Percentiles rank a stretch among this genome's conserved stretches.
These are phyloP conservation scores for Macrophomina phaseolina DNA, from an alignment of 2,329 filamentous ascomycete species.

Conservation along the genomic window DNA sequence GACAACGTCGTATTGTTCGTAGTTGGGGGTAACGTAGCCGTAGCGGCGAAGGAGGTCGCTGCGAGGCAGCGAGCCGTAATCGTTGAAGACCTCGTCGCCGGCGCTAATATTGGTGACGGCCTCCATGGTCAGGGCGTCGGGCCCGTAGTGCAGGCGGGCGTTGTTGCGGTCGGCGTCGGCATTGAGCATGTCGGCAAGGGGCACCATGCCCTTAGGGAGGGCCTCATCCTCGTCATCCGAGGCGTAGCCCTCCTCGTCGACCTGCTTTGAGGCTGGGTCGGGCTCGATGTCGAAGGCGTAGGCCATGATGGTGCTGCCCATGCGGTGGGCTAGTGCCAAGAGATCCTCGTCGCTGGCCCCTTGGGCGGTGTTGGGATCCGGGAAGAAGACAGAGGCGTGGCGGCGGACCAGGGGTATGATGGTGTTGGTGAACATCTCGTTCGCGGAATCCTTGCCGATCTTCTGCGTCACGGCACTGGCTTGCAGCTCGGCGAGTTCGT, in stretches of 20 bases:
- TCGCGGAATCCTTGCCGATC: slow-evolving; percentile 75
- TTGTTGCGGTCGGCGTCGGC: slow-evolving; percentile 85
- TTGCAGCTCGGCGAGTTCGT: slow-evolving; percentile 74
- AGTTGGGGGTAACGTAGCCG: slow-evolving; percentile 82
- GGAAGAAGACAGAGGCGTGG: slow-evolving; percentile 45
- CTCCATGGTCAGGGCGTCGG: slow-evolving; percentile 70
- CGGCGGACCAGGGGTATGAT: slow-evolving; percentile 60
- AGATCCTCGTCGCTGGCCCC: slow-evolving; percentile 52
- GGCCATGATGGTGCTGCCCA: slow-evolving; percentile 90
- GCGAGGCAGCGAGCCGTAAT: slow-evolving; percentile 84
- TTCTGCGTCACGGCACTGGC: slow-evolving; percentile 77
- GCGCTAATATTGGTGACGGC: slow-evolving; percentile 70
- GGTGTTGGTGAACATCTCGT: slow-evolving; percentile 68
- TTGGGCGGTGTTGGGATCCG: slow-evolving; percentile 35
- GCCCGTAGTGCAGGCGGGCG: slow-evolving; percentile 66
- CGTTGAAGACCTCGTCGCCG: slow-evolving; percentile 83
- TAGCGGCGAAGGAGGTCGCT: slow-evolving; percentile 84
- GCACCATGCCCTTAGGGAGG: slow-evolving; percentile 80
- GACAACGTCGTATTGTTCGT: slow-evolving; percentile 80
- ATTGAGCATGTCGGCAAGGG: slow-evolving; percentile 88
- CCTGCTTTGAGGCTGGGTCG: slow-evolving; percentile 53
- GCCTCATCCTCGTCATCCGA: slow-evolving; percentile 56
- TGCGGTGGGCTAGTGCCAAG: slow-evolving; percentile 70
- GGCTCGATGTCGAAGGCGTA: slow-evolving; percentile 85
- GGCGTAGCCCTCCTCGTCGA: slow-evolving; percentile 60